phyloP scores from a whole-genome alignment of 768 basidiomycete genomes.

The Leccinum broughii region DNA sequence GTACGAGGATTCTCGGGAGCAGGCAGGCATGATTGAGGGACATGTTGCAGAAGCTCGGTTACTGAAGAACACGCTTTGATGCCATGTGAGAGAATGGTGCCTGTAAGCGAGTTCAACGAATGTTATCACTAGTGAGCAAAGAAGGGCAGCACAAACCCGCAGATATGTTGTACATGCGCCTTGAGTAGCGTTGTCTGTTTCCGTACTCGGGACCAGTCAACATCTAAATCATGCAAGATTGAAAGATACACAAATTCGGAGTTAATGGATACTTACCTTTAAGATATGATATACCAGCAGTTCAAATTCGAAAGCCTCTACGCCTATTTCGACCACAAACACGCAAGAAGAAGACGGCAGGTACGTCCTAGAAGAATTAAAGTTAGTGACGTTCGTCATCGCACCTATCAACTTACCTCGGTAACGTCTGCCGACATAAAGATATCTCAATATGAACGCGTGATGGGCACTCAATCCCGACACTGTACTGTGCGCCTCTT shows the following conservation, averaged over 20 bases:
- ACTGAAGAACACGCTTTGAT: constrained; percentile 66
- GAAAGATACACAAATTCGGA: neutral
- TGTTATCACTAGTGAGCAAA: neutral
- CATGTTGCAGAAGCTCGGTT: constrained; percentile 54
- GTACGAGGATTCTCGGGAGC: constrained; percentile 57
- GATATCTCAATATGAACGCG: constrained; percentile 60
- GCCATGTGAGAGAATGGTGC: constrained; percentile 49
- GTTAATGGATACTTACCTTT: constrained; percentile 46
- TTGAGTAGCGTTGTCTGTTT: constrained; percentile 65
- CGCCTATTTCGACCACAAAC: constrained; percentile 63
- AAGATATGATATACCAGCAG: constrained; percentile 76
- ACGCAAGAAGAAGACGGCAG: constrained; percentile 59
- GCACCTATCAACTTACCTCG: constrained; percentile 36
- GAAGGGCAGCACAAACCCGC: constrained; percentile 37
- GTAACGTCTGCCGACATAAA: constrained; percentile 57
- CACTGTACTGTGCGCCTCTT: constrained; percentile 69
- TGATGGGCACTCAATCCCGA: constrained; percentile 67
- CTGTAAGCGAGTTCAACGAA: constrained; percentile 30
- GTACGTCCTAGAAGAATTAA: constrained; percentile 35
- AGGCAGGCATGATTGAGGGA: constrained; percentile 49
- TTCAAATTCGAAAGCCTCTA: constrained; percentile 78
- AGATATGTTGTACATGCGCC: constrained; percentile 72
- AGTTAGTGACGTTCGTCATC: constrained; percentile 1
- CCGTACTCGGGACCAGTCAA: constrained; percentile 49
- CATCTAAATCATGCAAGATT: constrained; percentile 39